Base-by-base conservation (phyloP, 2,329 filamentous ascomycete species). In the Botrytis tulipae region DNA sequence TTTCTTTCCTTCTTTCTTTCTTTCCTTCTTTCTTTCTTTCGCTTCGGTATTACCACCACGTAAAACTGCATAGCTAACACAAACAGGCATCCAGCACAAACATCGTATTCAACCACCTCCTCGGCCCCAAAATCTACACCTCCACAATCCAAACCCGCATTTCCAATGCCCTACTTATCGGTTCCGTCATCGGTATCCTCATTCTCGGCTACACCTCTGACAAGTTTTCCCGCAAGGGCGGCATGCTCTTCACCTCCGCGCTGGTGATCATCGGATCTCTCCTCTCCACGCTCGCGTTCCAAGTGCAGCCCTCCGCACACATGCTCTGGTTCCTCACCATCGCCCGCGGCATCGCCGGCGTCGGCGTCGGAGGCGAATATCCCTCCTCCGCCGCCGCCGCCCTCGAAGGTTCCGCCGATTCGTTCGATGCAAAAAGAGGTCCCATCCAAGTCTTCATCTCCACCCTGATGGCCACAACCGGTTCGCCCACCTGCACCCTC, bases 281-380 rank as follows among this genome's bases (percentile, higher is more conserved):
- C 3, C 70, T 72, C 61, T 72, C 70, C 1, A 59, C 48, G 22
- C 61, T 72, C 20, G 48, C 70, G 4, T 72, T 84, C 46, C 79
- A 82, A 57, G 80, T 84, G 5, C 60, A 77, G 0, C 73, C 75
- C 9, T 51, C 75, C 5, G 61, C 76, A 12, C 80, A 82, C 22
- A 82, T 83, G 80, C 74, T 83, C 12, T 83, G 82, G 82, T 83
- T 78, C 72, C 79, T 83, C 57, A 81, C 82, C 14, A 74, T 82
- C 1, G 82, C 81, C 10, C 80, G 82, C 6, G 82, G 82, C 0
- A 81, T 83, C 42, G 79, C 80, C 42, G 82, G 82, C 0, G 82
- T 83, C 20, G 82, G 82, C 6, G 81, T 82, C 5, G 82, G 82
- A 0, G 82, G 82, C 5, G 82, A 83, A 76, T 82, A 82, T 73